A percentile compares a stretch with the other conserved stretches of the same genome.
These are phyloP conservation scores for Trichosporon asahii DNA, from an alignment of 1,284 basidiomycete genomes.

Conservation along the genomic window DNA sequence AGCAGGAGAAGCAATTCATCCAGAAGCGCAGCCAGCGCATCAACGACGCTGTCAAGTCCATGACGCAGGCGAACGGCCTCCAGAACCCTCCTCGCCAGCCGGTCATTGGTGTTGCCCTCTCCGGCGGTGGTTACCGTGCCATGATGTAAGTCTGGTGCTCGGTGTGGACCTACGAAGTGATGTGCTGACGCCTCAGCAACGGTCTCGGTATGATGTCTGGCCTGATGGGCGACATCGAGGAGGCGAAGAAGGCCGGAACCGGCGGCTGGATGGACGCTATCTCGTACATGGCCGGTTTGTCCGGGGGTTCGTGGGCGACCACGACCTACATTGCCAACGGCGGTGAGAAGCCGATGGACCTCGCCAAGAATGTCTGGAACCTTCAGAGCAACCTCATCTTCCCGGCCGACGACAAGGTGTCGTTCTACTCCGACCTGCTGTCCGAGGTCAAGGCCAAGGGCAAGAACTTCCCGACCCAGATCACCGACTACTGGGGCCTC, in stretches of 20 bases:
- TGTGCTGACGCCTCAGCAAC: conserved; percentile 19
- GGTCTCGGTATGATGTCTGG: conserved; percentile 25
- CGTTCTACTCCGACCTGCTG: conserved; percentile 55
- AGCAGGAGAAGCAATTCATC: conserved; percentile 39
- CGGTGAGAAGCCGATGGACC: conserved; percentile 38
- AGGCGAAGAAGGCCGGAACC: conserved; percentile 17
- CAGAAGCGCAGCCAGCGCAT: conserved; percentile 29
- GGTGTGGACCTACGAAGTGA: neutral
- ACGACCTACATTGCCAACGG: conserved; percentile 46
- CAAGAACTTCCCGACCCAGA: conserved; percentile 46
- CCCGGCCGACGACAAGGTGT: conserved; percentile 65
- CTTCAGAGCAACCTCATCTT: conserved; percentile 58
- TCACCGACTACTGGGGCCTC: conserved; percentile 49
- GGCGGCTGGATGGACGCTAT: conserved; percentile 48
- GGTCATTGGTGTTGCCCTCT: conserved; percentile 50
- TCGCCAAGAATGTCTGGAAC: conserved; percentile 50
- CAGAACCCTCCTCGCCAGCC: conserved; percentile 46
- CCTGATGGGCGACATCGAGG: conserved; percentile 11
- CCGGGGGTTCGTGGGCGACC: conserved; percentile 50
- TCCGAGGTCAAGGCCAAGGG: conserved; percentile 46
- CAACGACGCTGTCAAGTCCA: conserved; percentile 32
- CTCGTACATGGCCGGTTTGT: conserved; percentile 50
- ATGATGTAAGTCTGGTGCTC: conserved; percentile 46
- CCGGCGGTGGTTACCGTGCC: conserved; percentile 55
- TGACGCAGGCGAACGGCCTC: conserved; percentile 32